phyloP scores from a whole-genome alignment of 2,329 filamentous ascomycete species.

The Aspergillus sp. region DNA sequence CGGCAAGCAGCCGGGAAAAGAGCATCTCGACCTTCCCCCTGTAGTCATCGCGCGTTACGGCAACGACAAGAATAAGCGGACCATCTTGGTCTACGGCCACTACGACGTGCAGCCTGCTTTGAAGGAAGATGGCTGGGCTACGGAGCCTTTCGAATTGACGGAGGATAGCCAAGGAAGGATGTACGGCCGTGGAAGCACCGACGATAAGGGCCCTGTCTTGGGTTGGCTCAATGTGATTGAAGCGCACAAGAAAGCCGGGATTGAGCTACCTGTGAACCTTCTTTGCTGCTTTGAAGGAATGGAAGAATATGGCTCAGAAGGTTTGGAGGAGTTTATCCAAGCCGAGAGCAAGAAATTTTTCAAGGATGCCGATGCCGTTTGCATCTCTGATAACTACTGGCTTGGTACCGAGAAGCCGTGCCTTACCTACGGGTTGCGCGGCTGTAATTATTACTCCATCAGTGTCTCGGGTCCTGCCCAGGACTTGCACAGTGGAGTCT shows the following conservation, averaged over 20 bases:
- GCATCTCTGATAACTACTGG: conserved; percentile 99
- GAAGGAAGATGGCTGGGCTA: conserved; percentile 92
- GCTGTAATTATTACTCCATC: conserved; percentile 96
- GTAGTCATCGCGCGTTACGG: conserved; percentile 92
- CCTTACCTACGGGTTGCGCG: conserved; percentile 92
- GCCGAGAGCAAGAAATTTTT: conserved; percentile 92
- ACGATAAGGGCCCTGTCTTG: conserved; percentile 96
- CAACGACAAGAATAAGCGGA: conserved; percentile 86
- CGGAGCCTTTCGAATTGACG: conserved; percentile 85
- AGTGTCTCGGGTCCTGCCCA: conserved; percentile 87
- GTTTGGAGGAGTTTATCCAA: conserved; percentile 90
- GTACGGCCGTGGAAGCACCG: conserved; percentile 92
- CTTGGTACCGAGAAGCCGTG: conserved; percentile 98
- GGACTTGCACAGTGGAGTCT: conserved; percentile 95
- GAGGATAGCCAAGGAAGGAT: conserved; percentile 90
- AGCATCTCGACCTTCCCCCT: conserved; percentile 86
- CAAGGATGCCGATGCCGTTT: conserved; percentile 91
- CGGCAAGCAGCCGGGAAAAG: conserved; percentile 88
- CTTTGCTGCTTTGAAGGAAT: conserved; percentile 99
- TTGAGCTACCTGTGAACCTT: conserved; percentile 95
- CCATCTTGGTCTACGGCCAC: conserved; percentile 95
- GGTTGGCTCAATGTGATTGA: conserved; percentile 99
- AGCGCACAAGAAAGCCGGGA: conserved; percentile 89
- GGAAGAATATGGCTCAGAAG: conserved; percentile 98
- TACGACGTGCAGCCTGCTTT: conserved; percentile 97